These are phyloP conservation scores for Verticillium nubilum DNA, from an alignment of 2,329 filamentous ascomycete genomes.

Conservation along the genomic window DNA sequence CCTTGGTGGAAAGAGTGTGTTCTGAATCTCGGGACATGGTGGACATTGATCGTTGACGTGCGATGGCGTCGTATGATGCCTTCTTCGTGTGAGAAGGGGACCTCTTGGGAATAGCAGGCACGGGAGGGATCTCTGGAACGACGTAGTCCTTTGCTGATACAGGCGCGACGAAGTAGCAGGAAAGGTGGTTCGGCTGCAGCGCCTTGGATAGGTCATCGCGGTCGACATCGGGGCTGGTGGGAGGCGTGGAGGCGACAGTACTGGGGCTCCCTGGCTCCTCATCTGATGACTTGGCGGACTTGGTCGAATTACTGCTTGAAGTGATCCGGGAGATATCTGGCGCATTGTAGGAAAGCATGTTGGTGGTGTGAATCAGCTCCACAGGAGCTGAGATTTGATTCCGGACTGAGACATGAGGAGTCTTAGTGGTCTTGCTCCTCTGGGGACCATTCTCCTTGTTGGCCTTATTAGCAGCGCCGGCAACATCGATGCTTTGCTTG, in stretches of 20 bases:
- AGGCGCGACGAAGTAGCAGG: conserved; percentile 58
- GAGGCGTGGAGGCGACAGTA: conserved; percentile 52
- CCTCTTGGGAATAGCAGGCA: conserved; percentile 69
- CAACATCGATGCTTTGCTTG: conserved; percentile 48
- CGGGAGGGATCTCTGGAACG: conserved; percentile 35
- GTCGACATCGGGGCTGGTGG: conserved; percentile 64
- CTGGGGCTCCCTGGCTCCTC: conserved; percentile 66
- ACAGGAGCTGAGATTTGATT: conserved; percentile 82
- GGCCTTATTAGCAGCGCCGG: conserved; percentile 32
- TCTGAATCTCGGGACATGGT: conserved; percentile 51
- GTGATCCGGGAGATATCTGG: conserved; percentile 64
- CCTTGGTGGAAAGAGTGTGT: conserved; percentile 49
- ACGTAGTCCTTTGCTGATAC: conserved; percentile 37
- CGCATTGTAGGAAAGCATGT: conserved; percentile 92
- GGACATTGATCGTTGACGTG: conserved; percentile 58
- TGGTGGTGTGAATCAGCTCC: conserved; percentile 87
- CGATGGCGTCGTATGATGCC: conserved; percentile 67
- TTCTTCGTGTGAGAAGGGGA: conserved; percentile 87
- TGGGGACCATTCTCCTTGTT: conserved; percentile 30
- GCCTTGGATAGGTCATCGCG: conserved; percentile 42
- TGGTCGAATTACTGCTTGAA: conserved; percentile 45
- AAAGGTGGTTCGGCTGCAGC: conserved; percentile 60
- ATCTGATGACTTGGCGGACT: conserved; percentile 57
- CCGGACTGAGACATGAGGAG: conserved; percentile 42
- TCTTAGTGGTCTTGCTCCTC: conserved; percentile 47